Conservation (phyloP, 495 filamentous ascomycete species). For the Letharia columbiana region DNA sequence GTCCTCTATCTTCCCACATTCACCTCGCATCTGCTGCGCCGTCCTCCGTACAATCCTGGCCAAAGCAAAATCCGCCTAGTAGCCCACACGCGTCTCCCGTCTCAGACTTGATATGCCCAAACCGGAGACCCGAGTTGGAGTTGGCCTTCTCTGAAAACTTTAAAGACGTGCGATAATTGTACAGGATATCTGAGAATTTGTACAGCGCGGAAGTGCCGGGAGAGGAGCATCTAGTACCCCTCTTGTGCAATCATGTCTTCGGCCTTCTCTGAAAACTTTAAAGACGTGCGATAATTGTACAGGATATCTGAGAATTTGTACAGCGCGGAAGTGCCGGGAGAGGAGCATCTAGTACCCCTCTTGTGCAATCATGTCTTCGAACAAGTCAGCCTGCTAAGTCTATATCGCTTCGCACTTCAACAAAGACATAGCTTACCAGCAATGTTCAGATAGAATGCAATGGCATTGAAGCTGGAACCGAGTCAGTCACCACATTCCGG, state of each 20-base stretch:
- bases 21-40: background rate
- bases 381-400: background rate
- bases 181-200: background rate
- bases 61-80: background rate
- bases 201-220: background rate
- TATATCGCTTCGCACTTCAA: background rate
- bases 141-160: background rate
- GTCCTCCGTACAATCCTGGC: background rate
- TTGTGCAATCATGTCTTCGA: constrained; percentile 34
- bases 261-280: background rate
- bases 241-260: constrained; percentile 37
- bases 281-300: background rate
- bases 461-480: constrained; percentile 73
- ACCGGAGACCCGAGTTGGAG: background rate
- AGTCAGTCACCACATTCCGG: background rate
- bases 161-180: background rate
- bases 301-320: background rate
- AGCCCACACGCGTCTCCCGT: background rate
- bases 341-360: constrained; percentile 23
- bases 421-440: constrained; percentile 43
- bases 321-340: background rate
- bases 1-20: background rate
- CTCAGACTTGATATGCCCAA: background rate
- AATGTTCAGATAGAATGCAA: constrained; percentile 91
- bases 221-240: constrained; percentile 15